Conservation (phyloP, 345 rosid genomes). For the Durio zibethinus region DNA sequence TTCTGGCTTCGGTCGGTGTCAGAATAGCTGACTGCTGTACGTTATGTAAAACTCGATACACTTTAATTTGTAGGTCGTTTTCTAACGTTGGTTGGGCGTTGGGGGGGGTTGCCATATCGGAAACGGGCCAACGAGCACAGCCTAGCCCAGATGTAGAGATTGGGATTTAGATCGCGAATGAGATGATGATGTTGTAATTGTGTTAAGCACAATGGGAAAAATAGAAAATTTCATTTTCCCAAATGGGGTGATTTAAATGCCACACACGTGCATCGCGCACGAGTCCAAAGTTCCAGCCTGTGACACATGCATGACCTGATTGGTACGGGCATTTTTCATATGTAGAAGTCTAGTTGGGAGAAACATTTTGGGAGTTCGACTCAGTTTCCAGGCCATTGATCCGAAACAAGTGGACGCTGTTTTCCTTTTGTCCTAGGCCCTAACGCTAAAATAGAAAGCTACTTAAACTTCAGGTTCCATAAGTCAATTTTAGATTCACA, state of each 20-base stretch:
- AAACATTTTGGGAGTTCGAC: not conserved
- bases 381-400: not conserved
- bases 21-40: not conserved
- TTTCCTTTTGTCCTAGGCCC: not conserved
- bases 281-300: too few relatives aligned
- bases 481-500: too few relatives aligned
- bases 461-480: too few relatives aligned
- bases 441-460: too few relatives aligned
- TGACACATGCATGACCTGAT: not conserved
- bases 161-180: not conserved
- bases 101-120: not conserved
- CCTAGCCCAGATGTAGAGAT: constrained; percentile 16
- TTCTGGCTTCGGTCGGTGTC: not conserved
- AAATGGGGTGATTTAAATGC: not conserved
- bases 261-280: too few relatives aligned
- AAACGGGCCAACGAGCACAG: constrained; percentile 13
- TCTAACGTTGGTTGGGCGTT: constrained; percentile 10
- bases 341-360: not conserved
- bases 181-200: too few relatives aligned
- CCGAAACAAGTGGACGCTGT: not conserved
- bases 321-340: not conserved
- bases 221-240: not conserved
- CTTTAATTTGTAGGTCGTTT: constrained; percentile 11
- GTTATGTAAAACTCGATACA: not conserved
- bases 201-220: not conserved